These are phyloP conservation scores for Leishmania lainsoni DNA, from an alignment of 208 protist species.

Conservation along the genomic window DNA sequence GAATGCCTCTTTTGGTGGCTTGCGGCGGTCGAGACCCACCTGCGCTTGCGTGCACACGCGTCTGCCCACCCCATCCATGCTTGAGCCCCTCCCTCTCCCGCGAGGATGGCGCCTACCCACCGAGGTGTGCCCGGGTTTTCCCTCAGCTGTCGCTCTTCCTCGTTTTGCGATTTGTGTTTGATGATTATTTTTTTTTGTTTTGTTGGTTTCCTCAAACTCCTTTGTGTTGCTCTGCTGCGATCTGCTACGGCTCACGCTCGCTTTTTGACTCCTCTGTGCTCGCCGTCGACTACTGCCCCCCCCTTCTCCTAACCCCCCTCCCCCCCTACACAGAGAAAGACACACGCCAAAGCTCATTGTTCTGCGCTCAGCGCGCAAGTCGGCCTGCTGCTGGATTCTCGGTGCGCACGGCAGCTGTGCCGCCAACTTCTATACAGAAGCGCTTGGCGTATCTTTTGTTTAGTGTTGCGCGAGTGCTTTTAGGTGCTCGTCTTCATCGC, in stretches of 20 bases:
- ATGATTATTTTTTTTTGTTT: background rate
- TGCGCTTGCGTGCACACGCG: conserved; percentile 29
- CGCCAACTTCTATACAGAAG: background rate
- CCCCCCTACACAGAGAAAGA: background rate
- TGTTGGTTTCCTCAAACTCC: background rate
- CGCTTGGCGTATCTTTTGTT: background rate
- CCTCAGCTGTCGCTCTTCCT: background rate
- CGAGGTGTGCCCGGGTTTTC: background rate
- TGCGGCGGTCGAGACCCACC: conserved; percentile 51
- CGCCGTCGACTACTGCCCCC: background rate
- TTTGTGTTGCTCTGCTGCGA: conserved; percentile 9
- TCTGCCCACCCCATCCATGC: background rate
- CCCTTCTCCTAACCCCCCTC: no score
- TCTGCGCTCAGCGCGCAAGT: background rate
- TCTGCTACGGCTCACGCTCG: background rate
- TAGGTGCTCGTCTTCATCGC: background rate
- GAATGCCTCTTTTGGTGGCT: conserved; percentile 69
- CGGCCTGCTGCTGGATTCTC: background rate
- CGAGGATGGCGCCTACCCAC: background rate
- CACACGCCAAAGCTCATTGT: background rate
- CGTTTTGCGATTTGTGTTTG: background rate
- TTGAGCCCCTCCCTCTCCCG: background rate
- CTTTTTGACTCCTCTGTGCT: background rate
- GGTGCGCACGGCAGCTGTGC: background rate
- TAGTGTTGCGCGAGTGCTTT: background rate